Conservation (phyloP, 345 rosid species). For the Euphorbia lathyris region DNA sequence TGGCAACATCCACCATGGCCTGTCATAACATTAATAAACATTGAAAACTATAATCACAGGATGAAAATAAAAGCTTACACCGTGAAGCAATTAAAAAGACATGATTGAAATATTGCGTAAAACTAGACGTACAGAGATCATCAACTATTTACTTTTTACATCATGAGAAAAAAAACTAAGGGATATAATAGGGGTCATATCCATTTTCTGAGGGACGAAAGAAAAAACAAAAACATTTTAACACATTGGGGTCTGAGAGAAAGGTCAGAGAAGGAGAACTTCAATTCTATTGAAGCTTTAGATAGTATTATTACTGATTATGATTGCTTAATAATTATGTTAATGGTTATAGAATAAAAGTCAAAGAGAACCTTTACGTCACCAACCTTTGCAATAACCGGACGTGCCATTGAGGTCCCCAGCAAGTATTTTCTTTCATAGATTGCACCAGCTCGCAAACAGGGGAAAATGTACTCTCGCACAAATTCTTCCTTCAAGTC, state of each 20-base stretch:
- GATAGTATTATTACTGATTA: background rate
- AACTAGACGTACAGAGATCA: background rate
- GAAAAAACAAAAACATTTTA: background rate
- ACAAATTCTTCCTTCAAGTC: conserved; percentile 93
- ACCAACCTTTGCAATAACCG: conserved; percentile 90
- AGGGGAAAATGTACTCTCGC: conserved; percentile 77
- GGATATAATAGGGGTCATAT: background rate
- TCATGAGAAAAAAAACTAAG: background rate
- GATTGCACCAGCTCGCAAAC: conserved; percentile 91
- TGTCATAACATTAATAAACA: conserved; percentile 20
- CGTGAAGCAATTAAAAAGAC: background rate
- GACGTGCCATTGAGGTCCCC: conserved; percentile 99
- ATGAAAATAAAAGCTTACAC: background rate
- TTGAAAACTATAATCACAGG: background rate
- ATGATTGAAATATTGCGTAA: background rate
- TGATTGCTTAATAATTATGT: background rate
- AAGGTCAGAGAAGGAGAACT: background rate
- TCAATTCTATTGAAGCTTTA: background rate
- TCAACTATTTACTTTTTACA: background rate
- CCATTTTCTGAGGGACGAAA: background rate
- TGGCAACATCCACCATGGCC: conserved; percentile 99
- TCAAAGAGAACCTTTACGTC: background rate
- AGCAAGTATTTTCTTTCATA: conserved; percentile 88
- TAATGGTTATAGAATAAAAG: conserved; percentile 1
- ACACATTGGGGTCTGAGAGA: background rate